phyloP scores from a whole-genome alignment of 257 asterid species.

The Salvia miltiorrhiza region DNA sequence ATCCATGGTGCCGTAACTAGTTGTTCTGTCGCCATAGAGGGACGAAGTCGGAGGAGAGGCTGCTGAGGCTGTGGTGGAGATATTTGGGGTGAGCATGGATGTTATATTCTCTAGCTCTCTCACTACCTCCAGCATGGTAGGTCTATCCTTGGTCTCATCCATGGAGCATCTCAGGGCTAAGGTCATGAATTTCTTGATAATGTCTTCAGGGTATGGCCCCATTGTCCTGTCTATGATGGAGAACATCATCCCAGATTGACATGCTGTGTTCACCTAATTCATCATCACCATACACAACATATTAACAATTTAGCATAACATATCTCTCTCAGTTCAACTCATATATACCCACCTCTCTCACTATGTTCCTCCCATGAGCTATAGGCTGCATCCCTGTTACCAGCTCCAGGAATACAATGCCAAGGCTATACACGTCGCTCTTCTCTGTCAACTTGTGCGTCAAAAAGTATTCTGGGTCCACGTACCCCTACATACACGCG shows the following conservation, averaged over 20 bases:
- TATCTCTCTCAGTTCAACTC: too few species aligned
- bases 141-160: constrained; percentile 71
- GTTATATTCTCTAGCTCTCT: constrained; percentile 68
- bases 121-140: constrained; percentile 69
- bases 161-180: constrained; percentile 66
- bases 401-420: constrained; percentile 78
- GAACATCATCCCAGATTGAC: constrained; percentile 58
- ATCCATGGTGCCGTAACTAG: constrained; percentile 32
- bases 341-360: constrained; percentile 64
- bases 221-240: constrained; percentile 66
- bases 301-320: too few species aligned
- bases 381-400: constrained; percentile 87
- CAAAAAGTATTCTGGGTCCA: constrained; percentile 86
- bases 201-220: constrained; percentile 68
- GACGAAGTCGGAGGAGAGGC: constrained; percentile 38
- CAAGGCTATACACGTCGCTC: constrained; percentile 87
- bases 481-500: constrained; percentile 54
- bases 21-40: constrained; percentile 35
- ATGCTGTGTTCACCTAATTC: constrained; percentile 57
- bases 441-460: constrained; percentile 76
- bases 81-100: constrained; percentile 18
- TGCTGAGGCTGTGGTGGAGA: constrained; percentile 26
- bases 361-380: constrained; percentile 78
- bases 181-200: constrained; percentile 51
- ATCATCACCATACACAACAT: not conserved